These are phyloP conservation scores for Sporisorium iseilematis-ciliati DNA, from an alignment of 1,284 basidiomycete species.

Conservation along the genomic window DNA sequence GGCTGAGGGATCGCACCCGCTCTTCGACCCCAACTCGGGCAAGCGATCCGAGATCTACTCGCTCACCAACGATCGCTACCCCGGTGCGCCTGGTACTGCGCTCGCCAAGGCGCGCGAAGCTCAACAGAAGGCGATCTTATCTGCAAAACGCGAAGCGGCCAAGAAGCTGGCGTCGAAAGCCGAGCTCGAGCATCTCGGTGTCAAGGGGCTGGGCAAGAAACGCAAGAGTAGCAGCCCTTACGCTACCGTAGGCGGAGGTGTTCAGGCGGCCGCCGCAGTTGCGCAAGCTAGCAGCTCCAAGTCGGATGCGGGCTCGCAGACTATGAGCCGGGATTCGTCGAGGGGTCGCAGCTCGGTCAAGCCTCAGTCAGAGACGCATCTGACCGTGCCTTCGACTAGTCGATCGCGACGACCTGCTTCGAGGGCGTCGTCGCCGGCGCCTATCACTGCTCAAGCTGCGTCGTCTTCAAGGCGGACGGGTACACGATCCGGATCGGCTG, in stretches of 20 bases:
- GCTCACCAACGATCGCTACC: constrained; percentile 64
- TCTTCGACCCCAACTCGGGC: constrained; percentile 47
- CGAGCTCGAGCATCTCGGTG: constrained; percentile 62
- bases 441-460: constrained; percentile 22
- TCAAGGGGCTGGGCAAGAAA: constrained; percentile 61
- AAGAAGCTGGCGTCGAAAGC: constrained; percentile 56
- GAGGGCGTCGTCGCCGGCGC: constrained; percentile 42
- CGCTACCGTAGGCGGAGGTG: constrained; percentile 29
- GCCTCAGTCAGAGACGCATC: constrained; percentile 23
- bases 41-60: constrained; percentile 56
- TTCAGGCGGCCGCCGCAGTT: not conserved
- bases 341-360: constrained; percentile 37
- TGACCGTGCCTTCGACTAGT: constrained; percentile 34
- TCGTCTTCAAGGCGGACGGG: constrained; percentile 19
- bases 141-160: constrained; percentile 52
- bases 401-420: constrained; percentile 49
- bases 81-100: constrained; percentile 62
- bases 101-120: constrained; percentile 59
- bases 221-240: constrained; percentile 65
- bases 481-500: constrained; percentile 33
- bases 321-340: constrained; percentile 47
- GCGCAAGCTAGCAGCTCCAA: constrained; percentile 18
- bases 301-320: constrained; percentile 10
- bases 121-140: constrained; percentile 39
- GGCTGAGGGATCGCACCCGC: constrained; percentile 45